These are phyloP conservation scores for Haplosporangium sp. DNA, from an alignment of 371 early-diverging fungal species.

Conservation along the genomic window DNA sequence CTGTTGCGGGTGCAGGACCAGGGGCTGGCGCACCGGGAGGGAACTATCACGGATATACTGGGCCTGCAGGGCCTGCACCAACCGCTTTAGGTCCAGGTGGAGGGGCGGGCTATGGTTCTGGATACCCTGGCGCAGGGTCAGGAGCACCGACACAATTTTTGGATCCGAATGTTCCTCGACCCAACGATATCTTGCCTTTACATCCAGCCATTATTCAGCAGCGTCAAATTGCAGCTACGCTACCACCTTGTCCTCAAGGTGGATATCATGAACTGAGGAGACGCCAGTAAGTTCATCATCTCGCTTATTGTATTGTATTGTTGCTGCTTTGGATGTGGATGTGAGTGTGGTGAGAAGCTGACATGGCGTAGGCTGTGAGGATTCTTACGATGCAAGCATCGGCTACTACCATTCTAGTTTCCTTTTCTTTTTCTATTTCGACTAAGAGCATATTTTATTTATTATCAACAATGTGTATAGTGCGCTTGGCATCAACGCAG, in stretches of 20 bases:
- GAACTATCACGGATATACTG: too few species aligned
- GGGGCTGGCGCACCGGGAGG: too few species aligned
- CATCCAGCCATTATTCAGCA: constrained; percentile 50
- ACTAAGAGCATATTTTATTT: neutral
- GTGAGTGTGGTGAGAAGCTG: too few species aligned
- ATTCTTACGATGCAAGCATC: too few species aligned
- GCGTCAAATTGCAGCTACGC: constrained; percentile 39
- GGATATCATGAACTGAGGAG: constrained; percentile 45
- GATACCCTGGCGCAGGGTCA: constrained; percentile 24
- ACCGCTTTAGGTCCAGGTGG: neutral
- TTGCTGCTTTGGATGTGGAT: too few species aligned
- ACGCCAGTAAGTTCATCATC: constrained; percentile 17
- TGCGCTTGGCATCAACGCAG: constrained; percentile 31
- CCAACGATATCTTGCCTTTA: constrained; percentile 44
- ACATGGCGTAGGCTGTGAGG: too few species aligned
- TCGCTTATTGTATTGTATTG: too few species aligned
- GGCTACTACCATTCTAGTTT: too few species aligned
- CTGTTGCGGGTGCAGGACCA: too few species aligned
- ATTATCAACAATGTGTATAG: neutral
- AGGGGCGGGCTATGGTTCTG: neutral
- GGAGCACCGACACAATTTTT: constrained; percentile 21
- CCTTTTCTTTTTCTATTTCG: constrained; percentile 4
- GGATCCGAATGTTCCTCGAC: constrained; percentile 39
- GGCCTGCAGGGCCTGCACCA: neutral
- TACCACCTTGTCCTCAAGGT: constrained; percentile 44